Base-by-base conservation (phyloP, 2,329 filamentous ascomycete species). In the Ophiobolus disseminans region DNA sequence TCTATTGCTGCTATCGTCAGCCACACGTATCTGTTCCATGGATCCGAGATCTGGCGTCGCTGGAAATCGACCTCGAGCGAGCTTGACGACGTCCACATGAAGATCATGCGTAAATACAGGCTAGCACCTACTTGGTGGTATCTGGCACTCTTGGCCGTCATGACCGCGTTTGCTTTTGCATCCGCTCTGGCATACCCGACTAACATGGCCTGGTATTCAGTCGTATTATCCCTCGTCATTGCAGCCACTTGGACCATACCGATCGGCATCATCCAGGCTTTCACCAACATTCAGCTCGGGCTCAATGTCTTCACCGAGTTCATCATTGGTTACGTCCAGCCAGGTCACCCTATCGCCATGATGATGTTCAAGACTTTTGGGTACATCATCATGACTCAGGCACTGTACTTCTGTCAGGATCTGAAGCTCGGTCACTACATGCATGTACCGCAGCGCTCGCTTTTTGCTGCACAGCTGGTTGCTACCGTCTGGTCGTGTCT, bases 321-420 rank as follows among this genome's bases (percentile, higher is more conserved):
- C 60, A 80, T 90, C 50, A 81, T 87, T 51, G 87, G 87, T 5
- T 90, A 90, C 70, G 86, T 90, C 78, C 81, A 87, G 40, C 87
- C 87, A 0, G 87, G 87, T 20, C 80, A 80, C 3, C 87, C 87
- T 1, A 77, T 90, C 51, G 86, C 86, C 38, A 86, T 89, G 80
- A 90, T 90, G 63, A 55, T 62, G 42, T 65, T 69, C 52, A 66
- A 63, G 53, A 64, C 58, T 2, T 58, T 62, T 34, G 61, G 63
- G 7, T 62, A 63, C 35, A 65, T 66, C 38, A 57, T 60, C 5
- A 43, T 55, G 11, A 57, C 45, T 26, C 53, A 59, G 35, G 63
- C 53, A 26, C 43, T 57, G 3, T 28, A 45, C 17, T 63, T 64
- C 30, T 34, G 45, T 5, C 43, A 43, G 11, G 62, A 65, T 28